phyloP scores from a whole-genome alignment of 2,329 filamentous ascomycete genomes.

The Dichotomopilus funicola region DNA sequence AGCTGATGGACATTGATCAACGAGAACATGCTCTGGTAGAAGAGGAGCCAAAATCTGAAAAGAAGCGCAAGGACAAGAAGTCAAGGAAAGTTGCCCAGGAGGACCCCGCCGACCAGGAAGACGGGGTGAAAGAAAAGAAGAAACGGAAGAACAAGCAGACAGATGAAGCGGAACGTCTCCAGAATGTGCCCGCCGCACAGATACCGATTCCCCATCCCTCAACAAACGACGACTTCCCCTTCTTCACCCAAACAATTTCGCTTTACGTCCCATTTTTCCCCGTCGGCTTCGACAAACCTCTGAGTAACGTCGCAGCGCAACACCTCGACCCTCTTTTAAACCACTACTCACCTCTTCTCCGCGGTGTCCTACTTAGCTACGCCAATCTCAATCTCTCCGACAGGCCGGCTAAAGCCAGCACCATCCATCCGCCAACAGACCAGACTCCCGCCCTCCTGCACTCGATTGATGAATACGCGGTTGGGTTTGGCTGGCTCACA shows the following conservation, averaged over 20 bases:
- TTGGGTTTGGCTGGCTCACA: conserved; percentile 81
- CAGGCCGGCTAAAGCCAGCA: conserved; percentile 42
- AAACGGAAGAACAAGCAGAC: conserved; percentile 27
- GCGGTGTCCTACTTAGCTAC: conserved; percentile 70
- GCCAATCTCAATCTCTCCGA: conserved; percentile 61
- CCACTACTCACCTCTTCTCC: conserved; percentile 66
- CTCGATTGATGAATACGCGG: conserved; percentile 73
- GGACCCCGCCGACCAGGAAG: not conserved
- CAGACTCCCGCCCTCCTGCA: conserved; percentile 38
- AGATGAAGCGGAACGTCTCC: conserved; percentile 1
- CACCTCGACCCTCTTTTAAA: conserved; percentile 70
- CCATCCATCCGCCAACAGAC: conserved; percentile 40
- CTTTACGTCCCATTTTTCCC: conserved; percentile 73
- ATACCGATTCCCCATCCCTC: conserved; percentile 31
- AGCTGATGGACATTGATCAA: conserved; percentile 17
- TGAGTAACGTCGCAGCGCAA: conserved; percentile 66
- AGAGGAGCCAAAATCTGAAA: conserved; percentile 12
- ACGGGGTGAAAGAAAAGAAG: conserved; percentile 26
- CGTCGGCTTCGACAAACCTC: conserved; percentile 59
- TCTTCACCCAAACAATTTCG: conserved; percentile 72
- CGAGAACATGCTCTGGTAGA: conserved; percentile 3
- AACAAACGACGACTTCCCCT: conserved; percentile 53
- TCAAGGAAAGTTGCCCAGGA: conserved; percentile 23
- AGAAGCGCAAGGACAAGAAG: conserved; percentile 30
- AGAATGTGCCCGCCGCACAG: conserved; percentile 26